Evolutionary conservation across 2,329 filamentous ascomycete genomes (phyloP), one percentile per base, ranked within the genome.

Genomic region (Elsinoe australis): DNA sequence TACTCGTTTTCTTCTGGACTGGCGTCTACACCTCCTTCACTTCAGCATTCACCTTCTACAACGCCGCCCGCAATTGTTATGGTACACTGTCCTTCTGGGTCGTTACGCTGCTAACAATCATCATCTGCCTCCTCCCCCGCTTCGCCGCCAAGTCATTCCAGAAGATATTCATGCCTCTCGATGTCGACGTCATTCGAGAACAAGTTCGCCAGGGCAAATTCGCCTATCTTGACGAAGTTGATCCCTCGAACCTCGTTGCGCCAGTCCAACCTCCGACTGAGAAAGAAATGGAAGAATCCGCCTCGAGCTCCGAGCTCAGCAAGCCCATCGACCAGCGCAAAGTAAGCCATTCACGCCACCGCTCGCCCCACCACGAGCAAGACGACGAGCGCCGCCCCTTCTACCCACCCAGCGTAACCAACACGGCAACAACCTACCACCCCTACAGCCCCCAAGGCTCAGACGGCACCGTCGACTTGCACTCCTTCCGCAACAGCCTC

Each of bases 1-100:
- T 96, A 22, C 78, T 95, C 58, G 79, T 96, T 61, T 98, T 88
- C 73, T 84, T 94, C 70, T 96, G 92, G 88, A 95, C 92, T 4
- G 92, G 88, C 22, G 76, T 94, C 29, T 98, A 94, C 68, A 81
- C 82, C 0, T 73, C 76, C 2, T 78, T 79, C 59, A 70, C 70
- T 17, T 65, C 66, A 1, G 76, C 77, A 38, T 74, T 70, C 58
- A 67, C 75, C 29, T 85, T 96, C 67, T 95, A 90, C 70, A 74
- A 83, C 54, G 78, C 86, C 2, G 90, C 80, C 3, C 67, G 76
- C 1, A 79, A 96, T 66, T 79, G 94, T 7, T 96, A 94, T 55
- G 79, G 79, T 21, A 75, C 87, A 52, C 72, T 90, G 34, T 80
- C 80, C 1, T 98, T 95, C 71, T 98, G 92, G 92, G 82, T 85